Conservation (phyloP, 805 yeast genomes). For the Candida silvicultrix region DNA sequence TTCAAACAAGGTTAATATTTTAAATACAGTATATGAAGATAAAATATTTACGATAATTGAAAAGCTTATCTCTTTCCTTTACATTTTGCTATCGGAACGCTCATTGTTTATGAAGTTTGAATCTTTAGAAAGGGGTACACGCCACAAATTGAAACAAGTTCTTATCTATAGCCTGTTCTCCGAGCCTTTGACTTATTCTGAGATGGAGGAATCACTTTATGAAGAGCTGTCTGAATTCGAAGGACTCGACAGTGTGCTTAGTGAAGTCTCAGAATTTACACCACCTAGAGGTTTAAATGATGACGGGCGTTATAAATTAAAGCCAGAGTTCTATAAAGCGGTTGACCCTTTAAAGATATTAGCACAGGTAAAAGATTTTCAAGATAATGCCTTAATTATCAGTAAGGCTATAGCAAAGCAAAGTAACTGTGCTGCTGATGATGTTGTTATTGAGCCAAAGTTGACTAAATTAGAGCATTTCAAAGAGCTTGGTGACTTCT, state of each 20-base stretch:
- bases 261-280: constrained; percentile 51
- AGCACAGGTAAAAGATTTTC: constrained; percentile 40
- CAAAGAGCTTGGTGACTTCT: constrained; percentile 39
- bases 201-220: constrained; percentile 32
- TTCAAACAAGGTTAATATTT: constrained; percentile 24
- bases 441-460: constrained; percentile 45
- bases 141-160: constrained; percentile 28
- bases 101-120: constrained; percentile 44
- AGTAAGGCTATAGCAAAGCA: constrained; percentile 34
- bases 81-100: constrained; percentile 67
- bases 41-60: constrained; percentile 61
- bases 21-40: constrained; percentile 41
- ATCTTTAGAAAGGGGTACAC: constrained; percentile 20
- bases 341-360: constrained; percentile 55
- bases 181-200: constrained; percentile 50
- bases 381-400: constrained; percentile 43
- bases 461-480: constrained; percentile 27
- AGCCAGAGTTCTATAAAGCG: constrained; percentile 33
- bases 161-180: constrained; percentile 46
- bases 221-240: constrained; percentile 38
- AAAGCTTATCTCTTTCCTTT: constrained; percentile 68
- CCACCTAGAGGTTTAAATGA: constrained; percentile 66
- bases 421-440: constrained; percentile 13
- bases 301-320: constrained; percentile 60
- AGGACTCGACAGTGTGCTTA: constrained; percentile 49